A percentile compares a stretch with the other conserved stretches of the same genome.
Conservation (phyloP, 2,329 filamentous ascomycete species). For the Grosmannia penicillata region DNA sequence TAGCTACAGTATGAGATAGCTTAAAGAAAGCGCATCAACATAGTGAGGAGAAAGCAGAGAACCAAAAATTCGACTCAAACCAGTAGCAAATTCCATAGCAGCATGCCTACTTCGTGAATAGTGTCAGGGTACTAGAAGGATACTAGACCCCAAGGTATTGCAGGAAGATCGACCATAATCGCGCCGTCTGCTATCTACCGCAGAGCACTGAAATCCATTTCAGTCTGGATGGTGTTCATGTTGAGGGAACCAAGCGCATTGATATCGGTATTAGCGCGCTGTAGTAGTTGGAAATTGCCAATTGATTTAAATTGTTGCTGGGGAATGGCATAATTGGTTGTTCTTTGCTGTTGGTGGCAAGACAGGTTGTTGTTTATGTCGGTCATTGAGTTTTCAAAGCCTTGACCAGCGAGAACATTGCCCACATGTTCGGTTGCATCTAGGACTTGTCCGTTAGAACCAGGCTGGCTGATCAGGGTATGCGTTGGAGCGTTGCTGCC, state of each 20-base stretch:
- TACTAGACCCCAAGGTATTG: no score
- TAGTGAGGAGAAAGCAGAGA: no score
- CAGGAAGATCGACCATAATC: no score
- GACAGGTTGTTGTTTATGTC: conserved; percentile 13
- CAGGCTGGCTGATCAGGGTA: conserved; percentile 6
- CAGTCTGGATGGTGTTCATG: conserved; percentile 20
- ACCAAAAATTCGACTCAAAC: no score
- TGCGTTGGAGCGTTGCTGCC: conserved; percentile 14
- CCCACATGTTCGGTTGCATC: conserved; percentile 3
- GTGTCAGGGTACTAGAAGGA: no score
- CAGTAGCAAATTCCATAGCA: no score
- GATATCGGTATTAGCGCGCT: conserved; percentile 27
- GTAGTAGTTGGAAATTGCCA: conserved; percentile 34
- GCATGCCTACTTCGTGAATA: no score
- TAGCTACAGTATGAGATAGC: no score
- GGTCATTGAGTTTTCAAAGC: conserved; percentile 12
- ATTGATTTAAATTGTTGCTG: conserved; percentile 27
- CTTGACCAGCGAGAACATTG: conserved; percentile 1
- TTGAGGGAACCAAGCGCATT: conserved; percentile 19
- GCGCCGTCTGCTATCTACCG: conserved; percentile 13
- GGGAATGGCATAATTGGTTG: conserved; percentile 24
- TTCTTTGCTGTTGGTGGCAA: conserved; percentile 21
- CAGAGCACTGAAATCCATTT: conserved; percentile 25
- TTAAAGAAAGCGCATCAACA: no score
- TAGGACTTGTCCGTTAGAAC: conserved; percentile 2